Evolutionary conservation across 257 asterid genomes (phyloP).

Genomic region (Capsicum rhomboideum): DNA sequence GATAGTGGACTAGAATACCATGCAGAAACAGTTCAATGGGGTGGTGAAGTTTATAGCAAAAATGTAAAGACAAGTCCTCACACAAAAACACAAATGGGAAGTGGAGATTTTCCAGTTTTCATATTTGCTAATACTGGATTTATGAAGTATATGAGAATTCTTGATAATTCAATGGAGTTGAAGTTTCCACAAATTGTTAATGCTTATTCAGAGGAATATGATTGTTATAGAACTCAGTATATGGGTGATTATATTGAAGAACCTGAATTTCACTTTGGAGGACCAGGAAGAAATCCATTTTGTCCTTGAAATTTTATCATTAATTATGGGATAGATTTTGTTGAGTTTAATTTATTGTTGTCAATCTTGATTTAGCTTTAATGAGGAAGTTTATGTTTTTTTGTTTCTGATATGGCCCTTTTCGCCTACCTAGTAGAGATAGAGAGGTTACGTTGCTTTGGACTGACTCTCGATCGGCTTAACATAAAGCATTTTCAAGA

Average conservation of each 20-base stretch:
- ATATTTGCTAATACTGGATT: conserved; percentile 22
- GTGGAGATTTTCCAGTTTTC: conserved; percentile 27
- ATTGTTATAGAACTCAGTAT: conserved; percentile 31
- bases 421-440: no score
- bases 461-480: no score
- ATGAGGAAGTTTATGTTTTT: background rate
- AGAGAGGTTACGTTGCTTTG: no score
- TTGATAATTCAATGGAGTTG: conserved; percentile 19
- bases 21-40: conserved; percentile 58
- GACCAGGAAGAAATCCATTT: conserved; percentile 36
- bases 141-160: conserved; percentile 41
- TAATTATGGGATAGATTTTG: background rate
- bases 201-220: conserved; percentile 38
- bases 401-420: no score
- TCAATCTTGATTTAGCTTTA: background rate
- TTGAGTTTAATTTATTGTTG: no score
- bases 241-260: conserved; percentile 38
- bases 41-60: conserved; percentile 65
- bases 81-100: conserved; percentile 53
- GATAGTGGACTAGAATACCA: background rate
- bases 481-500: no score
- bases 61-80: conserved; percentile 45
- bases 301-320: conserved; percentile 19
- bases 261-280: conserved; percentile 70
- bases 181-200: conserved; percentile 28